Conservation (phyloP, 352 stramenopile genomes). For the Globisporangium middletonii region DNA sequence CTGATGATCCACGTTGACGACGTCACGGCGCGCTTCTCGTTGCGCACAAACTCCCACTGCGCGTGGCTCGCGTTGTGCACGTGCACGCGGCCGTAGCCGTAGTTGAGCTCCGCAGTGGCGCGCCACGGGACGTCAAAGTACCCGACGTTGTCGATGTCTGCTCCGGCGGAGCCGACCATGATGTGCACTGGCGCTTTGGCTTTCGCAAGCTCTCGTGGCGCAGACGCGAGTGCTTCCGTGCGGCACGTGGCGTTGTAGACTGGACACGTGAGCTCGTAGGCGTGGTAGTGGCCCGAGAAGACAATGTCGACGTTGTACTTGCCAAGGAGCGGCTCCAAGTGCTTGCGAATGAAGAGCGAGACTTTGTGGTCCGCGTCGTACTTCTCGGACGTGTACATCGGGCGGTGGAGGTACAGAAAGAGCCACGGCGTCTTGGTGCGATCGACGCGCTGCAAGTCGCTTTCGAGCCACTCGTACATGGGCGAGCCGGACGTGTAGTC, state of each 20-base stretch:
- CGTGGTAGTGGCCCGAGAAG: conserved; percentile 49
- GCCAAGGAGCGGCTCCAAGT: conserved; percentile 33
- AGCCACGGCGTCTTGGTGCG: conserved; percentile 44
- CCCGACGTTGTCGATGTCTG: conserved; percentile 23
- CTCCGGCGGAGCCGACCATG: conserved; percentile 42
- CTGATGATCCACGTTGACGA: conserved; percentile 25
- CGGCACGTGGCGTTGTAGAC: conserved; percentile 38
- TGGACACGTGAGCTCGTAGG: conserved; percentile 49
- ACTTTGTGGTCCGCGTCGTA: conserved; percentile 26
- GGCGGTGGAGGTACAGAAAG: conserved; percentile 42
- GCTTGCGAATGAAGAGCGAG: conserved; percentile 26
- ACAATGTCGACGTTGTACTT: conserved; percentile 48
- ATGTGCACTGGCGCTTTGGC: conserved; percentile 37
- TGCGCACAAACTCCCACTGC: conserved; percentile 46
- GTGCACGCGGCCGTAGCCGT: conserved; percentile 43
- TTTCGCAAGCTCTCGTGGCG: conserved; percentile 18
- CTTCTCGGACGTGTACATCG: conserved; percentile 40
- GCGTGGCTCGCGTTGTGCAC: conserved; percentile 45
- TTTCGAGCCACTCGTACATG: conserved; percentile 88
- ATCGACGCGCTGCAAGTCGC: conserved; percentile 68
- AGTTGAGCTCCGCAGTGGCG: conserved; percentile 5
- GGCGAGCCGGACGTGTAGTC: conserved; percentile 75
- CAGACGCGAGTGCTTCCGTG: neutral
- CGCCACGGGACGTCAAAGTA: conserved; percentile 24
- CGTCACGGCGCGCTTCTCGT: conserved; percentile 11